phyloP scores from a whole-genome alignment of 345 rosid species.

The Brassica juncea region DNA sequence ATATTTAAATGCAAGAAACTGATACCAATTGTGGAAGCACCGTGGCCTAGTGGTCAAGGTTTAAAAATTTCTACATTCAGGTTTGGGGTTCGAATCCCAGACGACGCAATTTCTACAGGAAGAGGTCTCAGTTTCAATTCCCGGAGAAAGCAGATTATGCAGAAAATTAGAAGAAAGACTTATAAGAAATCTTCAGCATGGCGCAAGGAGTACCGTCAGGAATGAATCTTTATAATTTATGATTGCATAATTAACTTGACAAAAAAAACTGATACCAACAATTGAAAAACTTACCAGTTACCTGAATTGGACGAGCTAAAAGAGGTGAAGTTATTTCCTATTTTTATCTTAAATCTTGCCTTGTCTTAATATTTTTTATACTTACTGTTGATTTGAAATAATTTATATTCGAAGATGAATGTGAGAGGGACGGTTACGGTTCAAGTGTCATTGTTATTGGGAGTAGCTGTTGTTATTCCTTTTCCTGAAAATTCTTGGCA shows the following conservation, averaged over 20 bases:
- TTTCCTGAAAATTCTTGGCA: constrained; percentile 15
- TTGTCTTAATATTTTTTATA: background rate
- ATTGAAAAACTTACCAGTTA: constrained; percentile 2
- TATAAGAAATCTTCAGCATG: too few species aligned
- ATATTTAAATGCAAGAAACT: background rate
- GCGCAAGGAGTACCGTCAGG: too few species aligned
- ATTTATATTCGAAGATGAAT: constrained; percentile 9
- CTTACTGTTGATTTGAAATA: constrained; percentile 30
- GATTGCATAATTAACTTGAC: too few species aligned
- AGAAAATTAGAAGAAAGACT: too few species aligned
- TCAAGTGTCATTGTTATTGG: constrained; percentile 43
- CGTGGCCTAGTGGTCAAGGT: too few species aligned
- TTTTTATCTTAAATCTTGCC: background rate
- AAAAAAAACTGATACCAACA: background rate
- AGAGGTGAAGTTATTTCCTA: constrained; percentile 29
- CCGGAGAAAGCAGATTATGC: too few species aligned
- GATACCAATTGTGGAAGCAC: too few species aligned
- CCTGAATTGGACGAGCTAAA: constrained; percentile 26
- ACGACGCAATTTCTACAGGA: too few species aligned
- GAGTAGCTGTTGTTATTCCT: constrained; percentile 35
- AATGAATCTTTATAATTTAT: too few species aligned
- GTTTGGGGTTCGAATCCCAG: too few species aligned
- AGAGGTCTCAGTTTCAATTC: too few species aligned
- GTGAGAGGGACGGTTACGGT: constrained; percentile 33
- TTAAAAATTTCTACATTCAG: too few species aligned